Base-by-base conservation (phyloP, 805 yeast species). In the Pichia gijzeniarum region DNA sequence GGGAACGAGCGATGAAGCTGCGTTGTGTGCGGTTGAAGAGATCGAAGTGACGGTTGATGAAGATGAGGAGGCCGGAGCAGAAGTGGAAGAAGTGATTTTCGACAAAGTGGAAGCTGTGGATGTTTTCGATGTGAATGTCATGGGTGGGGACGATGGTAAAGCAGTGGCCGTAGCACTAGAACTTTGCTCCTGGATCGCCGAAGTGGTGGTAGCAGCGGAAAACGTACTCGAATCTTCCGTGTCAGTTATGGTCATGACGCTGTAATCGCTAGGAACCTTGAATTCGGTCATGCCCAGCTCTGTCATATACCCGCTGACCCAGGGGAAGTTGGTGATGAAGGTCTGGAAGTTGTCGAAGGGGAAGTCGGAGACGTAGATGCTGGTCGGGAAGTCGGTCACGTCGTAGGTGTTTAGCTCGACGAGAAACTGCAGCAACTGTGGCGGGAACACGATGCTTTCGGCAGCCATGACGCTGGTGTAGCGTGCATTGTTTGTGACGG, bases 391-490 rank as follows among this genome's bases (percentile, higher is more conserved):
- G 5, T 39, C 46, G 2, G 43, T 22, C 16, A 33, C 31, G 14
- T 42, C 38, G 10, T 43, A 35, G 1, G 50, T 45, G 9, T 43
- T 48, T 14, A 60, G 41, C 10, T 57, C 47, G n/a, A 52, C 45
- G 38, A 59, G 57, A 41, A 64, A 67, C 21, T 62, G 60, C 35
- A 65, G 27, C n/a, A 67, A 21, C 18, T 43, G 42, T 8, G 53
- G 47, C 6, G 70, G 70, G 25, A 63, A 53, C 1, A 41, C 48
- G 55, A 62, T 53, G 7, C 53, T 44, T 19, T 60, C 53, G 12
- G 45, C 50, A 4, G 39, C 52, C 71, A 70, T 63, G 31, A 64
- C 67, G 1, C 69, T 62, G 1, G 65, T 61, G 43, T 69, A 70
- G n/a, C 31, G 27, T 1, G 48, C 38, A 14, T 47, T 48, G 35